These are phyloP conservation scores for Pythium aristosporum DNA, from an alignment of 352 stramenopile genomes.

Conservation along the genomic window DNA sequence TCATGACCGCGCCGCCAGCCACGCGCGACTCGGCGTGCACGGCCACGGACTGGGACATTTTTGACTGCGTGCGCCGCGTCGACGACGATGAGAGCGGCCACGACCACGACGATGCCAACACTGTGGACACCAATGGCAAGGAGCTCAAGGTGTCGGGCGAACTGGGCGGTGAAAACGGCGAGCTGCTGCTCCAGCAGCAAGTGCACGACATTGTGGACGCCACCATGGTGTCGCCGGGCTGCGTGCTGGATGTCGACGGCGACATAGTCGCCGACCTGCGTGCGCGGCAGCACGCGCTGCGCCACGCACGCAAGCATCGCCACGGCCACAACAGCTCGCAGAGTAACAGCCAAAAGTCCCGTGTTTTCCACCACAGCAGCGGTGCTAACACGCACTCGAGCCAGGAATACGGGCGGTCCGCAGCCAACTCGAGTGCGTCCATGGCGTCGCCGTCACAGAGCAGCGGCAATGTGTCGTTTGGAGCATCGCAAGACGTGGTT, in stretches of 20 bases:
- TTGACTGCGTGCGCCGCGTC: constrained; percentile 54
- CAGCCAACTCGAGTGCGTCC: constrained; percentile 45
- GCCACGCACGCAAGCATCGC: constrained; percentile 23
- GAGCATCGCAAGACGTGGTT: constrained; percentile 45
- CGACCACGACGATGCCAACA: constrained; percentile 32
- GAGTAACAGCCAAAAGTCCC: constrained; percentile 45
- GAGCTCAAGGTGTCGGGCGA: constrained; percentile 2
- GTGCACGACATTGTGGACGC: constrained; percentile 80
- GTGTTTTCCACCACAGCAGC: constrained; percentile 26
- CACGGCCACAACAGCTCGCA: constrained; percentile 13
- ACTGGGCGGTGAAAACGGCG: constrained; percentile 30
- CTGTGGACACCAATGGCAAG: constrained; percentile 20
- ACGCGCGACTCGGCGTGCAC: constrained; percentile 69
- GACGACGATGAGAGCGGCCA: constrained; percentile 33
- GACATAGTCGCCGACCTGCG: constrained; percentile 76
- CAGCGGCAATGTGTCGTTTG: constrained; percentile 46
- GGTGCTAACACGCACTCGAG: constrained; percentile 23
- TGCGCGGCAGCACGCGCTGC: constrained; percentile 44
- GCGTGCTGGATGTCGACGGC: constrained; percentile 73
- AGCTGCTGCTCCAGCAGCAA: constrained; percentile 66
- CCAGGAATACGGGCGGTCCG: constrained; percentile 44
- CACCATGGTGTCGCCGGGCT: constrained; percentile 72
- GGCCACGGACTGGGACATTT: constrained; percentile 88
- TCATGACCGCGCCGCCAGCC: constrained; percentile 78
- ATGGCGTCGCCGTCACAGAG: constrained; percentile 43